Evolutionary conservation across 192 early-diverging fungal species (phyloP).

Genomic region (Coemansia sp.): DNA sequence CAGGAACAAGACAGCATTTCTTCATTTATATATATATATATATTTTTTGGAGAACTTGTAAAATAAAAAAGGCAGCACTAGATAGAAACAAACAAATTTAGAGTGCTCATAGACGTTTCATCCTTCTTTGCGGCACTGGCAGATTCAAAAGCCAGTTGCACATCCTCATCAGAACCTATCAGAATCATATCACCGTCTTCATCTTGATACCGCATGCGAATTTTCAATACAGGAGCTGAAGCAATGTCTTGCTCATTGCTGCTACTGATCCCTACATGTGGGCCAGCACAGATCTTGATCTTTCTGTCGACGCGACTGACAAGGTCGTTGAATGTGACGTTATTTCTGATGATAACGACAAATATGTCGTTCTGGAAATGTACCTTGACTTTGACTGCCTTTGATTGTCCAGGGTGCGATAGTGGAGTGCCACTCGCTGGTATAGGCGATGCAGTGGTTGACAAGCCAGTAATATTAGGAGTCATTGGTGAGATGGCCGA

Average conservation of each 20-base stretch:
- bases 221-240: slow-evolving; percentile 50
- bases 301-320: slow-evolving; percentile 85
- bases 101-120: slow-evolving; percentile 34
- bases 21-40: too few species aligned
- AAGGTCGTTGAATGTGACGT: slow-evolving; percentile 75
- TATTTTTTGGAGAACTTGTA: neutral
- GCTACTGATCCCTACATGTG: slow-evolving; percentile 55
- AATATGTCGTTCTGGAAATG: slow-evolving; percentile 88
- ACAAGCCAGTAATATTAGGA: slow-evolving; percentile 9
- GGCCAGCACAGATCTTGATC: slow-evolving; percentile 74
- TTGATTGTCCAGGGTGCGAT: slow-evolving; percentile 30
- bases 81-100: slow-evolving; percentile 50
- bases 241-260: slow-evolving; percentile 42
- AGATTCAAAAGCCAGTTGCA: slow-evolving; percentile 87
- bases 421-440: slow-evolving; percentile 31
- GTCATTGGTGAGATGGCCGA: slow-evolving; percentile 51
- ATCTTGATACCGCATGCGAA: slow-evolving; percentile 85
- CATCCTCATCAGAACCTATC: slow-evolving; percentile 87
- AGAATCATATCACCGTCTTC: slow-evolving; percentile 90
- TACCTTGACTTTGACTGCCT: slow-evolving; percentile 78
- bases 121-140: slow-evolving; percentile 43
- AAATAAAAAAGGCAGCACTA: slow-evolving; percentile 5
- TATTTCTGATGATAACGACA: slow-evolving; percentile 79
- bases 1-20: too few species aligned
- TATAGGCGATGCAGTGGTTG: slow-evolving; percentile 18